Evolutionary conservation across 1,139 yeast genomes (phyloP).

Genomic region (Magnusiomyces magnusii): DNA sequence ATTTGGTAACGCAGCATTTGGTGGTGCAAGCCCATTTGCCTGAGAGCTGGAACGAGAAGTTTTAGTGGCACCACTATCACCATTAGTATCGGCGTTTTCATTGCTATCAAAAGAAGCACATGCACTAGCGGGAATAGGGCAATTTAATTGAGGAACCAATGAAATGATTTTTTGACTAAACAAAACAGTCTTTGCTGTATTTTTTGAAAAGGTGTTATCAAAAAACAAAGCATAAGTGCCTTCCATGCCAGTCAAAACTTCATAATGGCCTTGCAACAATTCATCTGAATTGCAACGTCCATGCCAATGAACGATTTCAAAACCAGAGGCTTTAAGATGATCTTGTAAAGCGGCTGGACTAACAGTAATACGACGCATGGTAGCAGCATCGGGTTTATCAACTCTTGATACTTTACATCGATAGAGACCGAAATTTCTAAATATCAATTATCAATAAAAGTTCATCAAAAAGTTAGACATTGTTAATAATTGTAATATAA

Average conservation of each 20-base stretch:
- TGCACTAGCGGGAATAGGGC: not conserved
- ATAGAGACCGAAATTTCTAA: conserved; percentile 48
- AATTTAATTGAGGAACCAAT: not conserved
- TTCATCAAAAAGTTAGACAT: conserved; percentile 35
- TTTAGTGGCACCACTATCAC: not conserved
- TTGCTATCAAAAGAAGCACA: not conserved
- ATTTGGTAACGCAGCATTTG: not conserved
- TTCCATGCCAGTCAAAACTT: conserved; percentile 40
- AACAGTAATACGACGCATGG: not conserved
- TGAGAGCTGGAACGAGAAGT: not conserved
- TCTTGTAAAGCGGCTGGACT: conserved; percentile 25
- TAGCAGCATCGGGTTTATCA: conserved; percentile 6
- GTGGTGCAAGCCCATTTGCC: not conserved
- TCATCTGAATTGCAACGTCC: conserved; percentile 35
- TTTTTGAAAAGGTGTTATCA: conserved; percentile 87
- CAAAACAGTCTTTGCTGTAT: conserved; percentile 69
- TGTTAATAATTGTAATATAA: conserved; percentile 14
- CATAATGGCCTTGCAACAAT: conserved; percentile 47
- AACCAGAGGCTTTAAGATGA: conserved; percentile 30
- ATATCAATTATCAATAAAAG: conserved; percentile 9
- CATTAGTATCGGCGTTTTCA: not conserved
- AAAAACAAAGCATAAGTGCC: conserved; percentile 82
- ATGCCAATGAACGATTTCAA: conserved; percentile 31
- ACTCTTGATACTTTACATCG: not conserved
- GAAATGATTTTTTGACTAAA: conserved; percentile 44